Evolutionary conservation across 768 basidiomycete genomes (phyloP).

Genomic region (Tephrocybe sp.): DNA sequence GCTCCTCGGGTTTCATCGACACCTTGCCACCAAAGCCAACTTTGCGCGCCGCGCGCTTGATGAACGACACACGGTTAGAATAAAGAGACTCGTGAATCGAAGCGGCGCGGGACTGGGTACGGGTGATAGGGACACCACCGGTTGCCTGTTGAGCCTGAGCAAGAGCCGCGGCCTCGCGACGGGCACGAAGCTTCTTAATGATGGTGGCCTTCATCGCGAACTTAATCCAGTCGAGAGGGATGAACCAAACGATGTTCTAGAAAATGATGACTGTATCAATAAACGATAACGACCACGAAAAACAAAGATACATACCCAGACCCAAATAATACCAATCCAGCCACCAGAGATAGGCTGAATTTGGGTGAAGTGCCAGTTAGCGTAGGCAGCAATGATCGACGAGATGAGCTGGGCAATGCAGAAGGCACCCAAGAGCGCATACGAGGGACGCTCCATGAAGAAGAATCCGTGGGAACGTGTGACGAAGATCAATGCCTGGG

Average conservation of each 20-base stretch:
- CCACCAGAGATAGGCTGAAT: slow-evolving; percentile 80
- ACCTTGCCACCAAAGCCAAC: slow-evolving; percentile 86
- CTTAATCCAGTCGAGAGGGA: slow-evolving; percentile 94
- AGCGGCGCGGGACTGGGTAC: slow-evolving; percentile 87
- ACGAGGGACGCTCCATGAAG: slow-evolving; percentile 95
- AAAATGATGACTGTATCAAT: slow-evolving; percentile 9
- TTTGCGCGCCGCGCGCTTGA: slow-evolving; percentile 82
- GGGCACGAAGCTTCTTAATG: slow-evolving; percentile 79
- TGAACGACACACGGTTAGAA: slow-evolving; percentile 93
- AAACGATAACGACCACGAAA: not conserved
- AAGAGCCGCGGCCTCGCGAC: slow-evolving; percentile 47
- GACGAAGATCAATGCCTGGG: slow-evolving; percentile 95
- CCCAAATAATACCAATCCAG: slow-evolving; percentile 98
- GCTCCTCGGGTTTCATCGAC: slow-evolving; percentile 79
- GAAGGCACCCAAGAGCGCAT: slow-evolving; percentile 88
- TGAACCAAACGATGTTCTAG: slow-evolving; percentile 94
- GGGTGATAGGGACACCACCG: slow-evolving; percentile 70
- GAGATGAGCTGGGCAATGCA: slow-evolving; percentile 91
- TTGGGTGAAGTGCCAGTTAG: slow-evolving; percentile 91
- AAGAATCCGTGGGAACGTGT: slow-evolving; percentile 94
- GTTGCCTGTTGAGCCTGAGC: slow-evolving; percentile 28
- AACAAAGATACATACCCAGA: slow-evolving; percentile 65
- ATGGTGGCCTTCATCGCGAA: slow-evolving; percentile 94
- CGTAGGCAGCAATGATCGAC: slow-evolving; percentile 93
- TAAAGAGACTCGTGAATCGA: slow-evolving; percentile 91